Conservation (phyloP, 805 yeast species). For the Ogataea zsoltii region DNA sequence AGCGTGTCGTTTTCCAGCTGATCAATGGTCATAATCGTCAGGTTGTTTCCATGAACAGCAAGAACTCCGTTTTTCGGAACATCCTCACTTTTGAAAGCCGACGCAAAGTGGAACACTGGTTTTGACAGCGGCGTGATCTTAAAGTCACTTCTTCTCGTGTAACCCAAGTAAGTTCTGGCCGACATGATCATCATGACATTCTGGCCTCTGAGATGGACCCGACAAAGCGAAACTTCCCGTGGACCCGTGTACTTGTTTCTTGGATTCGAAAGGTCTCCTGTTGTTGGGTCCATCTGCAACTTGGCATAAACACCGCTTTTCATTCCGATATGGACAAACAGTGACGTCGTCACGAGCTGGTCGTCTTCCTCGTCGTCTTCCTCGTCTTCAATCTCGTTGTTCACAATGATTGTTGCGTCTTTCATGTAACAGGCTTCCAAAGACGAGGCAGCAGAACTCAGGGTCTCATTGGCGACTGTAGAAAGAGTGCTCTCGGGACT, state of each 20-base stretch:
- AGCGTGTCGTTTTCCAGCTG: constrained; percentile 35
- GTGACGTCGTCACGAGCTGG: constrained; percentile 13
- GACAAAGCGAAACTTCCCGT: constrained; percentile 53
- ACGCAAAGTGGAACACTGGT: constrained; percentile 44
- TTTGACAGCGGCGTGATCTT: constrained; percentile 49
- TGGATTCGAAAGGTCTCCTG: constrained; percentile 67
- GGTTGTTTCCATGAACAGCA: constrained; percentile 52
- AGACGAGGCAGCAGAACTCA: constrained; percentile 45
- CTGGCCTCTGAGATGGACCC: constrained; percentile 33
- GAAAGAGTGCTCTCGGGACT: constrained; percentile 61
- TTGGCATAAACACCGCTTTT: constrained; percentile 79
- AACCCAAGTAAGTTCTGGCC: constrained; percentile 57
- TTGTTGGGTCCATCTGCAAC: constrained; percentile 52
- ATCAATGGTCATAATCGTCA: constrained; percentile 59
- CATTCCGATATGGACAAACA: constrained; percentile 73
- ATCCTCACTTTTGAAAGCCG: constrained; percentile 64
- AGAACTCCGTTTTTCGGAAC: constrained; percentile 58
- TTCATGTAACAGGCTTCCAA: constrained; percentile 33
- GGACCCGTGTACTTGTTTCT: constrained; percentile 75
- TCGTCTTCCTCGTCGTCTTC: constrained; percentile 17
- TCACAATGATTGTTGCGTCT: constrained; percentile 6
- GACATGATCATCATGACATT: constrained; percentile 50
- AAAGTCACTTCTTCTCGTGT: constrained; percentile 36
- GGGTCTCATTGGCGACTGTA: constrained; percentile 60
- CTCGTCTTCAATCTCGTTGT: constrained; percentile 17